Evolutionary conservation across 2,329 filamentous ascomycete species (phyloP).

Genomic region (Hymenoscyphus fraxineus): DNA sequence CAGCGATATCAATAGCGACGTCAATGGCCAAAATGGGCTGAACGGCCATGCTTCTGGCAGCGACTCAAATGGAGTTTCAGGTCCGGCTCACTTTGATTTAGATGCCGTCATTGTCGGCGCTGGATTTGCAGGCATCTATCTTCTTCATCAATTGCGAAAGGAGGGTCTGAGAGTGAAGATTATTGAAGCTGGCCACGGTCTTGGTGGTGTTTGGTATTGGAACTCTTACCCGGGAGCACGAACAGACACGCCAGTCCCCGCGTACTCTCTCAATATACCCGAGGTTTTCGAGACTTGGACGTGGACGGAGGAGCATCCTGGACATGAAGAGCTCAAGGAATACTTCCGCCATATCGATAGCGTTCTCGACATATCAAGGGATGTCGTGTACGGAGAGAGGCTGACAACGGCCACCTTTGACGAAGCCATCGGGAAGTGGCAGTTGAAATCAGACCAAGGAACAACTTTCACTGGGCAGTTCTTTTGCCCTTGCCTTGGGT

Average conservation of each 20-base stretch:
- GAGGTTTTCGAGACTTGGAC: conserved; percentile 50
- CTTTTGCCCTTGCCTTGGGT: conserved; percentile 16
- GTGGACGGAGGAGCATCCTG: conserved; percentile 52
- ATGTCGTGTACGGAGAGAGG: conserved; percentile 16
- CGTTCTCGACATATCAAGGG: conserved; percentile 50
- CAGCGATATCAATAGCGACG: too few species aligned
- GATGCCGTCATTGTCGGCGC: too few species aligned
- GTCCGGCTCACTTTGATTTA: too few species aligned
- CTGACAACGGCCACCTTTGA: conserved; percentile 18
- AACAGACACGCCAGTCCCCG: conserved; percentile 22
- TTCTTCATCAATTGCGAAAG: neutral
- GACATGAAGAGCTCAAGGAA: conserved; percentile 46
- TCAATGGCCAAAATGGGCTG: too few species aligned
- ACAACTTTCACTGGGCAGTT: conserved; percentile 13
- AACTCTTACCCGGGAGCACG: conserved; percentile 27
- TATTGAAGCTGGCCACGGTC: conserved; percentile 46
- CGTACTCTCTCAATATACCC: conserved; percentile 28
- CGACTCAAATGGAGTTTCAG: too few species aligned
- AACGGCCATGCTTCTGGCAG: too few species aligned
- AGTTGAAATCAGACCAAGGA: conserved; percentile 18
- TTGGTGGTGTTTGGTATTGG: conserved; percentile 31
- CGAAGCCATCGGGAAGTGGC: conserved; percentile 13
- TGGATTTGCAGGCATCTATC: too few species aligned
- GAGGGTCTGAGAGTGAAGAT: neutral
- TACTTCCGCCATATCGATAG: conserved; percentile 61